Percentiles rank a stretch among this genome's conserved stretches.
Evolutionary conservation across 108 stramenopile species (phyloP).

Genomic region (Asterionellopsis glacialis): DNA sequence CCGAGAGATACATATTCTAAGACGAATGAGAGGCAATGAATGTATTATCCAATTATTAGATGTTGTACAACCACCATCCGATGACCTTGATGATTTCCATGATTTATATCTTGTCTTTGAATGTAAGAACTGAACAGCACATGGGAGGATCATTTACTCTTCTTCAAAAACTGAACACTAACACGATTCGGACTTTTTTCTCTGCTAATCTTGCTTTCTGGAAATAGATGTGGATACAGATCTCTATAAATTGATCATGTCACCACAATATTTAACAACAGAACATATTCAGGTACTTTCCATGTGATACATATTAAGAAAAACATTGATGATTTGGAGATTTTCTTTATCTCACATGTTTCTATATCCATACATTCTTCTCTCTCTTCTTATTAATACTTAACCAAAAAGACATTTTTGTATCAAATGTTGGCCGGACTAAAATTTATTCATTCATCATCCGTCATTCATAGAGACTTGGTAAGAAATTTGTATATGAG

Average conservation of each 20-base stretch:
- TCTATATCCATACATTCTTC: too few relatives aligned
- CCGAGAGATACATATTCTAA: constrained; percentile 92
- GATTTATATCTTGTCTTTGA: constrained; percentile 91
- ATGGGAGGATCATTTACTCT: background rate
- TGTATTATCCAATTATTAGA: constrained; percentile 91
- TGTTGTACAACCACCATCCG: constrained; percentile 79
- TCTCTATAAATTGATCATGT: constrained; percentile 97
- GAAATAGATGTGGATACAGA: constrained; percentile 95
- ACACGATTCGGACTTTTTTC: background rate
- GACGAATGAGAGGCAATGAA: constrained; percentile 79
- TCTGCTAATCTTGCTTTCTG: background rate
- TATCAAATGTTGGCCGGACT: constrained; percentile 96
- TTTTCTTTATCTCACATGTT: too few relatives aligned
- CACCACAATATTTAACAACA: constrained; percentile 95
- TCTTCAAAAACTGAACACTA: background rate
- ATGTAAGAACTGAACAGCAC: constrained; percentile 32
- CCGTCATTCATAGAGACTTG: constrained; percentile 94
- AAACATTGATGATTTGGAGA: too few relatives aligned
- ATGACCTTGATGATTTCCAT: constrained; percentile 68
- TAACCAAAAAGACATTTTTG: constrained; percentile 66
- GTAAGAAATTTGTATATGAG: constrained; percentile 9
- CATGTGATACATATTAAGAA: background rate
- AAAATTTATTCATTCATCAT: constrained; percentile 89
- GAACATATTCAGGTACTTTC: constrained; percentile 86
- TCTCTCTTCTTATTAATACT: background rate